Conservation (phyloP, 441 rosid genomes). For the Corymbia citriodora region DNA sequence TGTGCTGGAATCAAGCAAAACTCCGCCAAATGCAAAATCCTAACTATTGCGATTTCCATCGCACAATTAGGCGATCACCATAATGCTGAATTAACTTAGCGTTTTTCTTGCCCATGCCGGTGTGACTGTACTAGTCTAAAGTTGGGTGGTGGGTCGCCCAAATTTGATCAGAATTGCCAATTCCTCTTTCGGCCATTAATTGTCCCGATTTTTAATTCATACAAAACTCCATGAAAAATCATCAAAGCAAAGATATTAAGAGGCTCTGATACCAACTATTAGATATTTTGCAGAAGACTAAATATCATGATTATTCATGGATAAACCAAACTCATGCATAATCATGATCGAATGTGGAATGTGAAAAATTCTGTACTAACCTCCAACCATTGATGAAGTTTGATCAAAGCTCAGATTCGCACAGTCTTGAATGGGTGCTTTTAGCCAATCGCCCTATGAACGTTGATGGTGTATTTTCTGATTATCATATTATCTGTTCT, state of each 20-base stretch:
- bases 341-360: too few species aligned
- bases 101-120: rapidly evolving
- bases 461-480: too few species aligned
- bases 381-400: background rate
- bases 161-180: background rate
- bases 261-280: background rate
- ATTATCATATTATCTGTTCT: too few species aligned
- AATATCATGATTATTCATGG: background rate
- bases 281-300: background rate
- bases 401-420: rapidly evolving
- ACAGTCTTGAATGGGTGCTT: background rate
- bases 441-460: background rate
- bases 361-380: background rate
- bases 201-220: background rate
- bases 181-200: background rate
- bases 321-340: background rate
- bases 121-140: background rate
- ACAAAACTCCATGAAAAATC: too few species aligned
- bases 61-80: too few species aligned
- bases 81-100: background rate
- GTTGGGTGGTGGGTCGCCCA: background rate
- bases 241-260: background rate
- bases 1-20: too few species aligned
- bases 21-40: too few species aligned
- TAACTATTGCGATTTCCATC: too few species aligned